Evolutionary conservation across 1,284 basidiomycete species (phyloP).

Genomic region (Leccinum pachyderme): DNA sequence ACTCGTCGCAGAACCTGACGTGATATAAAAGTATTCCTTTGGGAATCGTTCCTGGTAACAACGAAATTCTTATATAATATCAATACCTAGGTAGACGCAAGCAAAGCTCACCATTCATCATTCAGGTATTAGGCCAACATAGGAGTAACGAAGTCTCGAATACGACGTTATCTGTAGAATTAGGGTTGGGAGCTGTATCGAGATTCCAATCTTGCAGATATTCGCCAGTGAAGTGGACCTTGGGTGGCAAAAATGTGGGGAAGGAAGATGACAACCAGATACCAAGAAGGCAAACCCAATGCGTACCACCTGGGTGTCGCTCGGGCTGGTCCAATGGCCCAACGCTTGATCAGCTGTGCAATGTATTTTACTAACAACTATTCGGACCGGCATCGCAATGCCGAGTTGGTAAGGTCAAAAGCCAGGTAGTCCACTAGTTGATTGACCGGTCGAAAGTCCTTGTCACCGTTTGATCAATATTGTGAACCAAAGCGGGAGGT

Average conservation of each 20-base stretch:
- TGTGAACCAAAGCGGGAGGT: no score
- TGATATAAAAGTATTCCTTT: slow-evolving; percentile 42
- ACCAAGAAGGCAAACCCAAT: not conserved
- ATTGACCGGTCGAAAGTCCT: not conserved
- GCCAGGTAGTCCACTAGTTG: not conserved
- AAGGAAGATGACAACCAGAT: not conserved
- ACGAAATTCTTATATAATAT: not conserved
- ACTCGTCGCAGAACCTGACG: slow-evolving; percentile 22
- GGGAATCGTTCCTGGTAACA: slow-evolving; percentile 37
- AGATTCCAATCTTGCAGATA: slow-evolving; percentile 13
- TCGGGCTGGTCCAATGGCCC: not conserved
- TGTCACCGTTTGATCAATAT: not conserved
- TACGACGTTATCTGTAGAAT: slow-evolving; percentile 7
- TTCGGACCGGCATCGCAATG: not conserved
- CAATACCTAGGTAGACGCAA: not conserved
- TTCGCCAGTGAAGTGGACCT: slow-evolving; percentile 3
- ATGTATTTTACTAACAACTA: not conserved
- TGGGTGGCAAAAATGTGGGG: slow-evolving; percentile 2
- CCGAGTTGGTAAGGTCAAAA: not conserved
- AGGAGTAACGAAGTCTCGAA: slow-evolving; percentile 36
- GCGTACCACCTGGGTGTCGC: not conserved
- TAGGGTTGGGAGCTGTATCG: slow-evolving; percentile 10
- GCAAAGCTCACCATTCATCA: slow-evolving; percentile 40
- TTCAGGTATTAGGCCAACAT: slow-evolving; percentile 49
- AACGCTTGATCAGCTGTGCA: not conserved